Percentiles rank a stretch among this genome's conserved stretches.
Conservation (phyloP, 108 stramenopile species). For the Discostella pseudostelligera region DNA sequence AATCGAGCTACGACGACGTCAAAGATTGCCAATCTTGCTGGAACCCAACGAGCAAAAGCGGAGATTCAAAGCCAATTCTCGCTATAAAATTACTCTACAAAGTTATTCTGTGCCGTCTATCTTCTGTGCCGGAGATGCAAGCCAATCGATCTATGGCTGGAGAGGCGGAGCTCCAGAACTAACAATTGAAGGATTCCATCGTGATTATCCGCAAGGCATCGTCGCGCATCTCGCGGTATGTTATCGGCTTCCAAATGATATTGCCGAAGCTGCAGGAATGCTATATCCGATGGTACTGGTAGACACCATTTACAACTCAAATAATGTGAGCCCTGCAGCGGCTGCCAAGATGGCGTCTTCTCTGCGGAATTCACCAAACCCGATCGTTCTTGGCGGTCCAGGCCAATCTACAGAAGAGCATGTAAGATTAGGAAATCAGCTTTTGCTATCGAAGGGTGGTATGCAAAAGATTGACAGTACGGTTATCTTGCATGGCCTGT, state of each 20-base stretch:
- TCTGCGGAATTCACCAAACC: background rate
- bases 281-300: conserved; percentile 21
- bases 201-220: conserved; percentile 60
- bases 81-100: conserved; percentile 5
- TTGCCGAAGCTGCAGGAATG: conserved; percentile 48
- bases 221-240: conserved; percentile 48
- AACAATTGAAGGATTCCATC: conserved; percentile 51
- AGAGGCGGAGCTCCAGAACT: conserved; percentile 56
- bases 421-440: conserved; percentile 32
- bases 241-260: conserved; percentile 54
- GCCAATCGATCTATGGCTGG: conserved; percentile 64
- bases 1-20: conserved; percentile 5
- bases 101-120: conserved; percentile 46
- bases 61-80: conserved; percentile 7
- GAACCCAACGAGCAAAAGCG: conserved; percentile 8
- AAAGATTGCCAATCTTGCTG: conserved; percentile 34
- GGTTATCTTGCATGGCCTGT: conserved; percentile 51
- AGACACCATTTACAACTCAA: conserved; percentile 1
- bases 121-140: conserved; percentile 58
- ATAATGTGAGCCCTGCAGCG: conserved; percentile 49
- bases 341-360: conserved; percentile 28
- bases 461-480: conserved; percentile 41
- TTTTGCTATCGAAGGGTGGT: conserved; percentile 44
- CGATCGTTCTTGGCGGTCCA: background rate
- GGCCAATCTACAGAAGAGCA: conserved; percentile 9